Evolutionary conservation across 495 filamentous ascomycete genomes (phyloP), one percentile per base, ranked within the genome.

Genomic region (Astrocystis sublimbata): DNA sequence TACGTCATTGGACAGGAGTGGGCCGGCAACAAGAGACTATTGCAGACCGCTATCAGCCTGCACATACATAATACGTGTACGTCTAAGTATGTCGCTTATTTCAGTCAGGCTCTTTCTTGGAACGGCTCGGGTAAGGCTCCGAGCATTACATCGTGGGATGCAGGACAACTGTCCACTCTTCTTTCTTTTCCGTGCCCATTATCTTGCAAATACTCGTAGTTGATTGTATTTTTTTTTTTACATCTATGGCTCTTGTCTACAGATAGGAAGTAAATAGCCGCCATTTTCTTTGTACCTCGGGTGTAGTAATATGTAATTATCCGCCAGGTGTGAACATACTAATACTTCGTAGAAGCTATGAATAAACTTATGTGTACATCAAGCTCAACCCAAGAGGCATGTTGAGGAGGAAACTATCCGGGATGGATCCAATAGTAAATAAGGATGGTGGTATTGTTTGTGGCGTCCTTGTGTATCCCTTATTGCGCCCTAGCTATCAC

Each of bases 41-140:
- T 12, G 46, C 28, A 45, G 54, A 57, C 54, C 54, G 54, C 54
- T 28, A 57, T 43, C 15, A n/a, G n/a, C n/a, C n/a, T n/a, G n/a
- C n/a, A n/a, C n/a, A n/a, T n/a, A n/a, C n/a, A n/a, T n/a, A n/a
- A n/a, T n/a, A n/a, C n/a, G n/a, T n/a, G n/a, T n/a, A n/a, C n/a
- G n/a, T n/a, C n/a, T n/a, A n/a, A n/a, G n/a, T n/a, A n/a, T n/a
- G n/a, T n/a, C n/a, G n/a, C n/a, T n/a, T n/a, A n/a, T n/a, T n/a
- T n/a, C n/a, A n/a, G n/a, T n/a, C n/a, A n/a, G n/a, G n/a, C n/a
- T n/a, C n/a, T n/a, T n/a, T 24, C 52, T 24, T n/a, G 40, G 45
- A 10, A 7, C n/a, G 3, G 50, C 31, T 33, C 30, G 12, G 31
- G 24, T 24, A 57, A 57, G 54, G 38, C 54, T 57, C 54, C 38